phyloP scores from a whole-genome alignment of 2,329 filamentous ascomycete species.

The Aspergillus fructus region DNA sequence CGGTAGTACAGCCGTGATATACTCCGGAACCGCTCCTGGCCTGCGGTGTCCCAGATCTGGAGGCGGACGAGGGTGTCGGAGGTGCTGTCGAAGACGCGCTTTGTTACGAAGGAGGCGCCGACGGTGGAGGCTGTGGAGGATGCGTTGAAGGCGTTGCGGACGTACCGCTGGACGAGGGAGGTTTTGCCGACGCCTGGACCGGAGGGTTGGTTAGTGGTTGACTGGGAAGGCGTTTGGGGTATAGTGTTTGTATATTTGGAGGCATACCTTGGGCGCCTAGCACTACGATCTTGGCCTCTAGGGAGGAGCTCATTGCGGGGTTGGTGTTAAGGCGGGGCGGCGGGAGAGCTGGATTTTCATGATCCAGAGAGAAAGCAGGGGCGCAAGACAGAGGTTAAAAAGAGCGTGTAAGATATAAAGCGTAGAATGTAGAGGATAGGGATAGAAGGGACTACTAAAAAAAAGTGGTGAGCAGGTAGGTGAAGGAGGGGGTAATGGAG shows the following conservation, averaged over 20 bases:
- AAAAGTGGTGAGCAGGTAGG: neutral
- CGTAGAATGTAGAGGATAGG: neutral
- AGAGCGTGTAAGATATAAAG: neutral
- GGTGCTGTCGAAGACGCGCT: slow-evolving; percentile 77
- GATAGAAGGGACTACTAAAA: too few species aligned
- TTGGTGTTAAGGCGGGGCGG: slow-evolving; percentile 26
- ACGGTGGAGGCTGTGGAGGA: slow-evolving; percentile 62
- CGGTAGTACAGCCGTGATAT: slow-evolving; percentile 96
- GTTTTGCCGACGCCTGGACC: slow-evolving; percentile 52
- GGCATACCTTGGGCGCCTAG: slow-evolving; percentile 50
- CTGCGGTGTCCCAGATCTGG: slow-evolving; percentile 95
- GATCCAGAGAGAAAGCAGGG: slow-evolving; percentile 17
- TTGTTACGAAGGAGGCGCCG: slow-evolving; percentile 76
- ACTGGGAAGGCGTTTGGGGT: neutral
- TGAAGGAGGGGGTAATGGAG: neutral
- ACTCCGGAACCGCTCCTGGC: slow-evolving; percentile 90
- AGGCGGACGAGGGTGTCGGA: slow-evolving; percentile 84
- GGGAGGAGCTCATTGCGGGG: slow-evolving; percentile 47
- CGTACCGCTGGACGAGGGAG: slow-evolving; percentile 51
- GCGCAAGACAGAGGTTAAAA: neutral
- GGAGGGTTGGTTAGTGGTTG: slow-evolving; percentile 1
- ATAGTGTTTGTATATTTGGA: neutral
- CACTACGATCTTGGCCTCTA: slow-evolving; percentile 55
- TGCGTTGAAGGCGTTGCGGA: slow-evolving; percentile 46
- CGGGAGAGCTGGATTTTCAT: slow-evolving; percentile 30